Evolutionary conservation across 805 yeast genomes (phyloP).

Genomic region (Jamesozyma gamospora): DNA sequence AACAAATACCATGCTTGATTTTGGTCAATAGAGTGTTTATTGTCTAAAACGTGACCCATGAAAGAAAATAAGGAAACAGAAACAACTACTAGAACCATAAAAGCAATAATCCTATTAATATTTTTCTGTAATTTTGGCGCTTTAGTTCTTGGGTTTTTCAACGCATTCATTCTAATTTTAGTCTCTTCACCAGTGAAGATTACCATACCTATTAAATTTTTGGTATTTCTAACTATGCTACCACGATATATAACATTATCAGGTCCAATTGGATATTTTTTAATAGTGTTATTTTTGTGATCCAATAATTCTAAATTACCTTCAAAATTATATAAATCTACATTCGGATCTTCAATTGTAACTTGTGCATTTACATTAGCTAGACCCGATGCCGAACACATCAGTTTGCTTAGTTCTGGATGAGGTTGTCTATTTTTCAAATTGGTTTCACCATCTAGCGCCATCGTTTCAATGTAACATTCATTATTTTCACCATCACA

Average conservation of each 20-base stretch:
- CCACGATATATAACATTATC: slow-evolving; percentile 89
- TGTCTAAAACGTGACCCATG: slow-evolving; percentile 58
- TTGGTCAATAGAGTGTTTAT: slow-evolving; percentile 28
- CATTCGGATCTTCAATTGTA: slow-evolving; percentile 83
- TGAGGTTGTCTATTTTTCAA: slow-evolving; percentile 67
- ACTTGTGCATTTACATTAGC: slow-evolving; percentile 42
- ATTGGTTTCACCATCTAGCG: slow-evolving; percentile 94
- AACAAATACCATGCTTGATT: slow-evolving; percentile 63
- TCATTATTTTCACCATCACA: slow-evolving; percentile 53
- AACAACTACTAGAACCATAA: slow-evolving; percentile 80
- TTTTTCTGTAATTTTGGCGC: slow-evolving; percentile 83
- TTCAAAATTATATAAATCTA: slow-evolving; percentile 83
- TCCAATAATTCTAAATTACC: slow-evolving; percentile 48
- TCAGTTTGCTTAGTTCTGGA: slow-evolving; percentile 44
- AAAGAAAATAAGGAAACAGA: slow-evolving; percentile 68
- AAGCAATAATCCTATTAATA: slow-evolving; percentile 72
- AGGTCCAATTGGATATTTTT: slow-evolving; percentile 54
- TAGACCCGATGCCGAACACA: slow-evolving; percentile 42
- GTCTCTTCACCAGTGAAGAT: slow-evolving; percentile 93
- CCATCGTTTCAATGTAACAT: slow-evolving; percentile 87
- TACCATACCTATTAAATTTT: slow-evolving; percentile 63
- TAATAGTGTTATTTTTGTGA: slow-evolving; percentile 28
- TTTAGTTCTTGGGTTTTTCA: slow-evolving; percentile 79
- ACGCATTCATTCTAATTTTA: slow-evolving; percentile 89
- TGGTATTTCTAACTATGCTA: slow-evolving; percentile 77